Percentiles rank a stretch among this genome's conserved stretches.
Evolutionary conservation across 257 asterid species (phyloP).

Genomic region (Linaria vulgaris): DNA sequence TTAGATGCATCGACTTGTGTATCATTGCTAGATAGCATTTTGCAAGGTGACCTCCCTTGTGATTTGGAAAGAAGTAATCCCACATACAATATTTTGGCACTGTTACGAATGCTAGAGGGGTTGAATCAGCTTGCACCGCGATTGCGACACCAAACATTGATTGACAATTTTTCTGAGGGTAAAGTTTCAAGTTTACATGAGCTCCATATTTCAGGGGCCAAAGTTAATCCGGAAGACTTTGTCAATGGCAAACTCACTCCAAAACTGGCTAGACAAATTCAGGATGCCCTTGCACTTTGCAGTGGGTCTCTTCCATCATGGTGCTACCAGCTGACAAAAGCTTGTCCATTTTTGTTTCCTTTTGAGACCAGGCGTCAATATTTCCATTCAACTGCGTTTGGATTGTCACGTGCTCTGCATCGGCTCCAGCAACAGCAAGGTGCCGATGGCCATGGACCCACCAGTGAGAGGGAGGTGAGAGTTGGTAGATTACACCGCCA

Average conservation of each 20-base stretch:
- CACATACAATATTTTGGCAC: conserved; percentile 80
- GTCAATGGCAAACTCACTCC: conserved; percentile 88
- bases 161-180: conserved; percentile 79
- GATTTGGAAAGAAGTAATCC: conserved; percentile 87
- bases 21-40: conserved; percentile 87
- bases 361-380: conserved; percentile 98
- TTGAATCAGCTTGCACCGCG: conserved; percentile 94
- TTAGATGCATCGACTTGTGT: conserved; percentile 45
- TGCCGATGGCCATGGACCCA: conserved; percentile 78
- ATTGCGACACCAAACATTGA: conserved; percentile 52
- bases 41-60: conserved; percentile 94
- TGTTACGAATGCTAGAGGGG: conserved; percentile 88
- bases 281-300: conserved; percentile 96
- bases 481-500: conserved; percentile 91
- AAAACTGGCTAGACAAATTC: conserved; percentile 88
- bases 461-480: conserved; percentile 82
- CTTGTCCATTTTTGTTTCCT: conserved; percentile 96
- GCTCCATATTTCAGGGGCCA: conserved; percentile 44
- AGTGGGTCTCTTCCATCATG: conserved; percentile 96
- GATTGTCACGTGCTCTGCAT: conserved; percentile 87
- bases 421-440: conserved; percentile 99
- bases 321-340: conserved; percentile 97
- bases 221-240: conserved; percentile 64
- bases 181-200: conserved; percentile 53
- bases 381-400: conserved; percentile 97